These are phyloP conservation scores for Xerocomus nothofagi DNA, from an alignment of 1,284 basidiomycete genomes.

Conservation along the genomic window DNA sequence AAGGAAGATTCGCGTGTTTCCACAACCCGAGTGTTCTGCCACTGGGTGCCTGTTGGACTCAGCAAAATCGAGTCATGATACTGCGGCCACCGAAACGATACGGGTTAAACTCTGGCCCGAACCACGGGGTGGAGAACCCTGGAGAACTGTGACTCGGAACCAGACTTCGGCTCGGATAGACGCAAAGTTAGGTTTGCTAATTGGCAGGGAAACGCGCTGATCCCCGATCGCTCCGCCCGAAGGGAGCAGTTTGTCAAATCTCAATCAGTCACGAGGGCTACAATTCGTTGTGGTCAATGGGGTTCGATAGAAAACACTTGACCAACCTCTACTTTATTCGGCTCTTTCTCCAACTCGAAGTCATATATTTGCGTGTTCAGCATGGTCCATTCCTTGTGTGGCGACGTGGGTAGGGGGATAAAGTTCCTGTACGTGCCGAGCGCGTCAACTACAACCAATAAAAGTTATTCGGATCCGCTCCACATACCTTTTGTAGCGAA, in stretches of 20 bases:
- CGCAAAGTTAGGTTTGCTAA: conserved; percentile 28
- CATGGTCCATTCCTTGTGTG: conserved; percentile 52
- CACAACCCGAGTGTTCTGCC: too few species aligned
- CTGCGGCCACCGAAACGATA: neutral
- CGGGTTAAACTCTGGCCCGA: too few species aligned
- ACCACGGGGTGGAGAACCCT: conserved; percentile 4
- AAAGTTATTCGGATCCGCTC: conserved; percentile 1
- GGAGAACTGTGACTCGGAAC: neutral
- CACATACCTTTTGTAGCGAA: conserved; percentile 71
- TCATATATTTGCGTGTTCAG: conserved; percentile 61
- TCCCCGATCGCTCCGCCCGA: neutral
- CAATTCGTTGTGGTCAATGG: conserved; percentile 5
- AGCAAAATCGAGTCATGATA: neutral
- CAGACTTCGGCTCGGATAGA: neutral
- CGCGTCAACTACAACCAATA: neutral
- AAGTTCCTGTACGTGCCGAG: conserved; percentile 41
- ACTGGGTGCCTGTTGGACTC: neutral
- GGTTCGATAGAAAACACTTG: neutral
- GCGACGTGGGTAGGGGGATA: conserved; percentile 62
- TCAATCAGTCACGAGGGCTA: conserved; percentile 6
- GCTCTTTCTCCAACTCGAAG: conserved; percentile 50
- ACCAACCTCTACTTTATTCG: conserved; percentile 25
- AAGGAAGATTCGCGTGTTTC: neutral
- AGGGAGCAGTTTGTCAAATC: conserved; percentile 13
- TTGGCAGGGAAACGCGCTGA: conserved; percentile 7